Evolutionary conservation across 2,329 filamentous ascomycete species (phyloP).

Genomic region (Aspergillus texensis): DNA sequence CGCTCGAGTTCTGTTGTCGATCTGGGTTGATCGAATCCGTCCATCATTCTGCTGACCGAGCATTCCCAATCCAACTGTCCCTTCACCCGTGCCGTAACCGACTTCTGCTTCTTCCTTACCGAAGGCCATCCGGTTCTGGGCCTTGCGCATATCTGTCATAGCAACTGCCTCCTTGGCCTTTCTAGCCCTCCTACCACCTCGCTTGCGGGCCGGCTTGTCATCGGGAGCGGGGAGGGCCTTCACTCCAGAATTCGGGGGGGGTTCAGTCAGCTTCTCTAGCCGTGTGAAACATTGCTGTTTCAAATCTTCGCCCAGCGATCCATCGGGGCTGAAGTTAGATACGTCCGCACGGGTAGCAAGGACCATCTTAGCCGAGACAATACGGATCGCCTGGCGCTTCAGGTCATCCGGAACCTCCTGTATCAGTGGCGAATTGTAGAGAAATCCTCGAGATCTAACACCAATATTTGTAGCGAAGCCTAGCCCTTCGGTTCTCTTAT

Average conservation of each 20-base stretch:
- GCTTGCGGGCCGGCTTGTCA: constrained; percentile 91
- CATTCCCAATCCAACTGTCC: constrained; percentile 89
- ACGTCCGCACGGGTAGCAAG: constrained; percentile 91
- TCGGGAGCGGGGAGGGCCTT: constrained; percentile 89
- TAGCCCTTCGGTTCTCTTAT: constrained; percentile 77
- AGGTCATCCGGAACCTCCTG: constrained; percentile 80
- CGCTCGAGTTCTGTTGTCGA: constrained; percentile 89
- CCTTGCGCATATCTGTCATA: constrained; percentile 95
- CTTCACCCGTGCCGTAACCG: constrained; percentile 84
- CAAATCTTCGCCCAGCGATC: constrained; percentile 79
- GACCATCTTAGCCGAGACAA: constrained; percentile 89
- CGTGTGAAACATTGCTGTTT: constrained; percentile 81
- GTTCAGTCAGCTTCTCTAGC: constrained; percentile 89
- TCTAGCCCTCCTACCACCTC: constrained; percentile 83
- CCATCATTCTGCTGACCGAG: constrained; percentile 87
- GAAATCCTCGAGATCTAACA: constrained; percentile 85
- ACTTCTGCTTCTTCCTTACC: constrained; percentile 94
- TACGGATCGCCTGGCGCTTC: constrained; percentile 91
- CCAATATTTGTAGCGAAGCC: constrained; percentile 93
- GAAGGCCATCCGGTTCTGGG: constrained; percentile 94
- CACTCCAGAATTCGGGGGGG: constrained; percentile 83
- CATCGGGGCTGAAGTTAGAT: constrained; percentile 78
- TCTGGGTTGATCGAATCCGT: constrained; percentile 82
- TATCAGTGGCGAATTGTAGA: constrained; percentile 91
- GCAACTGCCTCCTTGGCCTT: constrained; percentile 96